Evolutionary conservation across 441 rosid species (phyloP).

Genomic region (Pelargonium australe): DNA sequence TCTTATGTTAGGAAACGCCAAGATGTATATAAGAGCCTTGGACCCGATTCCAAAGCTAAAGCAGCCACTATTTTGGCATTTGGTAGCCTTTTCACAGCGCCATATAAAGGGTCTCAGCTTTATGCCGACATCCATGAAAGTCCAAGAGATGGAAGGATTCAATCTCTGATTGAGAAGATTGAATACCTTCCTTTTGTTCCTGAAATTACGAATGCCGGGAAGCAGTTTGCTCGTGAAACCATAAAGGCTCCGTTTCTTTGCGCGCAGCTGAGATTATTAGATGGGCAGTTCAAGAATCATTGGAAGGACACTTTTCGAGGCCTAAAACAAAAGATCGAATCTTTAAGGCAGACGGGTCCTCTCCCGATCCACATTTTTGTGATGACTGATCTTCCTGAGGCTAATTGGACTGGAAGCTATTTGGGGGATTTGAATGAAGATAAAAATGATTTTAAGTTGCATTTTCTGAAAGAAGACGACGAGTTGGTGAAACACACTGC

Average conservation of each 20-base stretch:
- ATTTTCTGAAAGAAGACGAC: slow-evolving; percentile 40
- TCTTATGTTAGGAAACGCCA: slow-evolving; percentile 53
- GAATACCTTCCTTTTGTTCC: slow-evolving; percentile 69
- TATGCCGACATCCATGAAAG: slow-evolving; percentile 49
- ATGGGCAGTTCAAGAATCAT: slow-evolving; percentile 94
- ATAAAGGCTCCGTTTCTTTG: slow-evolving; percentile 72
- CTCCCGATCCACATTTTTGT: slow-evolving; percentile 51
- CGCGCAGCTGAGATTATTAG: slow-evolving; percentile 81
- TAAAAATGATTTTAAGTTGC: slow-evolving; percentile 36
- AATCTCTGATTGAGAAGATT: slow-evolving; percentile 48
- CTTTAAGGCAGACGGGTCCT: slow-evolving; percentile 36
- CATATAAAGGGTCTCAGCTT: slow-evolving; percentile 68
- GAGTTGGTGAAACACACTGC: slow-evolving; percentile 38
- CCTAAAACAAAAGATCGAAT: slow-evolving; percentile 55
- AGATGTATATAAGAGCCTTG: slow-evolving; percentile 57
- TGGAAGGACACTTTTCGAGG: slow-evolving; percentile 56
- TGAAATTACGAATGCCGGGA: slow-evolving; percentile 55
- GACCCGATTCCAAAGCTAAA: slow-evolving; percentile 63
- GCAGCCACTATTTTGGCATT: slow-evolving; percentile 60
- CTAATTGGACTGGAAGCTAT: slow-evolving; percentile 73
- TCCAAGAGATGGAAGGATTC: slow-evolving; percentile 38
- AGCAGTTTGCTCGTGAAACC: slow-evolving; percentile 44
- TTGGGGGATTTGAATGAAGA: slow-evolving; percentile 50
- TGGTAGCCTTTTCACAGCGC: slow-evolving; percentile 79
- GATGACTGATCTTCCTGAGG: slow-evolving; percentile 88